Base-by-base conservation (phyloP, 495 filamentous ascomycete species). In the Lophiotrema nucula region DNA sequence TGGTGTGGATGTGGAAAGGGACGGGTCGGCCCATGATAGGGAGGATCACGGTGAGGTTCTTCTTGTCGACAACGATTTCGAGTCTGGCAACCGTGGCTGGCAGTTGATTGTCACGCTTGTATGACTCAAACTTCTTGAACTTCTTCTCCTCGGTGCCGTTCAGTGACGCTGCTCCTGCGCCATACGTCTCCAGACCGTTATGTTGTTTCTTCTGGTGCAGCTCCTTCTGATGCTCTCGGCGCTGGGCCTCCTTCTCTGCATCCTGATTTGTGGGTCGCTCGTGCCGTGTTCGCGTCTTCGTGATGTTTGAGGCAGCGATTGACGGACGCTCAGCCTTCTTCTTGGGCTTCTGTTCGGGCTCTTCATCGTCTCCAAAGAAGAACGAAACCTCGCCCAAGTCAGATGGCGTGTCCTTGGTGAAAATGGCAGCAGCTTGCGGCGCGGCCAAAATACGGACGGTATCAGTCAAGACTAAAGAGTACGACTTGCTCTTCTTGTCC, bases 51-150 rank as follows among this genome's bases (percentile, higher is more conserved):
- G 92, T 97, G 47, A 83, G 83, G 60, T 88, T 91, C 74, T 95
- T 97, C 50, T 81, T 78, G 70, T 99, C 95, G 31, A 97, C 88
- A 37, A 95, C 82, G 46, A 99, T 87, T 23, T 84, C 85, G 39
- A 97, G 77, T 64, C 95, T 91, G 67, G 85, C 84, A 59, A 95
- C 85, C 72, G 82, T 83, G 10, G 79, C 68, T 1, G 95, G 95
- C 44, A 99, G 83, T 68, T 97, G 92, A 64, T 92, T 96, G 70
- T 99, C 93, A 23, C 95, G 84, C 75, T 97, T 99, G 76, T 99
- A 99, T 0, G 95, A 97, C 73, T 97, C 95, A 68, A 97, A 99
- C 33, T 88, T 87, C 75, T 97, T 97, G 78, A 97, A 97, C 73
- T 89, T 91, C 78, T 97, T 97, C 70, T 92, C 82, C 44, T 89